These are phyloP conservation scores for Isabelozyma gotoi DNA, from an alignment of 805 yeast species.

Conservation along the genomic window DNA sequence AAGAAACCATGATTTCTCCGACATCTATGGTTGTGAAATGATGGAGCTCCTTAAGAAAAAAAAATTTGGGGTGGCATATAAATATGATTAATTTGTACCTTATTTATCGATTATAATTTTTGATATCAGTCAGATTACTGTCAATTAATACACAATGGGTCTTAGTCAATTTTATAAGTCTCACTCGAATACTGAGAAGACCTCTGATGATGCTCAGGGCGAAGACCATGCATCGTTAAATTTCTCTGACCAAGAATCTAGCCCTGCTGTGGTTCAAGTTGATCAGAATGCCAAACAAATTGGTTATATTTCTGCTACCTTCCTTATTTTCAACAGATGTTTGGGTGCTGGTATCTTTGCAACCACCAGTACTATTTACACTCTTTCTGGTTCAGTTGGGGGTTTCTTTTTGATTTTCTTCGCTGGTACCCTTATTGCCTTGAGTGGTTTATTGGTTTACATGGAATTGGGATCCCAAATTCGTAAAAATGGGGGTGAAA, in stretches of 20 bases:
- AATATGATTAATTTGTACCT: neutral
- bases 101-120: too few relatives aligned
- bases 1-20: neutral
- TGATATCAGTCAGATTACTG: neutral
- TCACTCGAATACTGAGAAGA: neutral
- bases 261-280: conserved; percentile 29
- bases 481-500: conserved; percentile 85
- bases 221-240: conserved; percentile 4
- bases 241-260: conserved; percentile 16
- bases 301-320: conserved; percentile 45
- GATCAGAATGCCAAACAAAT: conserved; percentile 46
- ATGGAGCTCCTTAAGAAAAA: neutral
- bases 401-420: conserved; percentile 70
- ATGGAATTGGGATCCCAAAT: conserved; percentile 78
- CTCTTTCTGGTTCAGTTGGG: conserved; percentile 68
- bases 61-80: neutral
- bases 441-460: conserved; percentile 57
- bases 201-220: neutral
- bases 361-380: conserved; percentile 62
- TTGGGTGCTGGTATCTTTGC: conserved; percentile 75
- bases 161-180: neutral
- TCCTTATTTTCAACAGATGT: conserved; percentile 63
- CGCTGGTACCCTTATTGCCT: conserved; percentile 69
- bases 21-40: neutral
- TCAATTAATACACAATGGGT: neutral